Base-by-base conservation (phyloP, 148 eudicot species). In the Chenopodium quinoa region DNA sequence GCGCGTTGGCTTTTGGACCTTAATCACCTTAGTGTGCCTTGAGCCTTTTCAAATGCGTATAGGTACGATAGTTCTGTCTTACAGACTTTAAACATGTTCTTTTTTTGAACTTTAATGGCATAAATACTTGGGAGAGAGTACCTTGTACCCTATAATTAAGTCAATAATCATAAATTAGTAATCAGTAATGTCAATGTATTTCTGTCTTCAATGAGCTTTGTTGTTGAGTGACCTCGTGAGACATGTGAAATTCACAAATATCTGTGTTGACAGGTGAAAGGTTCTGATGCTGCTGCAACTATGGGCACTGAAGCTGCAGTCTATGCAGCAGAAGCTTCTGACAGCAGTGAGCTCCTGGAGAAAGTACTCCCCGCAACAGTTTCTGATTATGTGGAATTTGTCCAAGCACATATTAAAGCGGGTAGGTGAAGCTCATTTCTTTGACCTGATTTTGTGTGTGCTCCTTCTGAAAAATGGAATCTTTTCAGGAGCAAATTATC, bases 321-420 rank as follows among this genome's bases (percentile, higher is more conserved):
- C 60, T 96, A 96, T 91, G 99, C 99, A 46, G 93, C 93, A 70
- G 99, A 94, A 90, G 94, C 99, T 87, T 92, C 97, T 74, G 90
- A 88, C 79, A 89, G 76, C 79, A 91, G 92, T 79, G 99, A 96
- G 84, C 95, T 96, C 79, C 86, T 96, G 32, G 99, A 96, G 79
- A 88, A 85, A 82, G 79, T 96, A 83, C 93, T 96, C 79, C 99
- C 98, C 76, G 89, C 89, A 60, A 86, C 98, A 50, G 88, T 92
- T 78, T 82, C 93, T 77, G 91, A 92, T 79, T 96, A 90, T 85
- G 93, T 90, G 58, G 92, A 91, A 81, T 89, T 92, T 82, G 93
- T 90, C 64, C 91, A 89, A 88, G 91, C 89, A 82, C 98, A 93
- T 85, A 91, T 94, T 63, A 82, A 79, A 88, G 94, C 98, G 76